Evolutionary conservation across 1,284 basidiomycete species (phyloP), one percentile per base, ranked within the genome.

Genomic region (Bjerkandera adusta): DNA sequence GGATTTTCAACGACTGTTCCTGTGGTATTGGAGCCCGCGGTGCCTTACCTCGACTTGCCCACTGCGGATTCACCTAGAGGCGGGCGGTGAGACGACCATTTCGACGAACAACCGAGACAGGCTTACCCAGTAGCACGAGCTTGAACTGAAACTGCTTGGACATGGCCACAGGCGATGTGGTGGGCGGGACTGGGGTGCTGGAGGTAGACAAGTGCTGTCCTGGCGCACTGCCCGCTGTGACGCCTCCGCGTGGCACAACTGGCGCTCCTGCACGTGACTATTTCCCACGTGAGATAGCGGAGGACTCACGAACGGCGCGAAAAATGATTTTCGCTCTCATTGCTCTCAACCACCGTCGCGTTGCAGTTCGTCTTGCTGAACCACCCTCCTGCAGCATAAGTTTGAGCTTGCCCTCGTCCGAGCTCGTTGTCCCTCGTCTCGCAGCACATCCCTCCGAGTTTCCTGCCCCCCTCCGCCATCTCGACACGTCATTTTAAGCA

Each of bases 1-100:
- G 24, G 47, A 29, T 15, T 16, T 34, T 43, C 30, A 43, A n/a
- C n/a, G 37, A 45, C 38, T 59, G 15, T 59, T 46, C 40, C 39
- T 36, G 33, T 50, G 38, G 38, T 27, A 32, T 33, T 47, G 42
- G 24, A 24, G 33, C 37, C 47, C 20, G 37, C 35, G 52, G 44
- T 22, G 18, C 43, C 44, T 51, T 67, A 89, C 89, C 88, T 90
- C 52, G 93, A 97, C 78, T 98, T 98, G 49, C 95, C 95, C 36
- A 98, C 95, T 36, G 96, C 94, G 36, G 92, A 96, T 72, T 98
- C 95, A 61, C 95, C 93, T 92, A 62, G 21, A 49, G 8, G 22
- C n/a, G 38, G 30, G 43, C 40, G 7, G 25, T 32, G 33, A 52
- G 15, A 16, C 13, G 3, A 45, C 30, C 8, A 34, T 44, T 24